Percentiles rank a stretch among this genome's conserved stretches.
These are phyloP conservation scores for Globisporangium irregulare DNA, from an alignment of 352 stramenopile species.

Conservation along the genomic window DNA sequence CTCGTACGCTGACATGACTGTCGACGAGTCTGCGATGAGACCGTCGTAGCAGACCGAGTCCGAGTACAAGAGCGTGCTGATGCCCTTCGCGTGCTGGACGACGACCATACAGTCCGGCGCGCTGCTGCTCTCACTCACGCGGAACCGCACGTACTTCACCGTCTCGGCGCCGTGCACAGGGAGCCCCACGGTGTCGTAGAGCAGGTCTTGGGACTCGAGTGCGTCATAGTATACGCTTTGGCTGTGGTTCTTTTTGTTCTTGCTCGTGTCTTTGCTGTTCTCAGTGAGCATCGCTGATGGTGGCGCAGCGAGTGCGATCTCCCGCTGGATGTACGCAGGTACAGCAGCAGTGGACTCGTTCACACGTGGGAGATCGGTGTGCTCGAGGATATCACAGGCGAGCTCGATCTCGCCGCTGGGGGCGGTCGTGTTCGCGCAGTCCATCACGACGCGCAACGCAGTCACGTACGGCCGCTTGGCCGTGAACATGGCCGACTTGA, in stretches of 20 bases:
- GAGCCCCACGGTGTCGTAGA: conserved; percentile 21
- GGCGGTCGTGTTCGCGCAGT: conserved; percentile 44
- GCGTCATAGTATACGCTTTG: conserved; percentile 51
- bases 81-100: conserved; percentile 34
- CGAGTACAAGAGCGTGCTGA: conserved; percentile 55
- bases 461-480: conserved; percentile 53
- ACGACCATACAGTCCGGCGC: conserved; percentile 53
- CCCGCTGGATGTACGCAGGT: conserved; percentile 38
- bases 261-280: neutral
- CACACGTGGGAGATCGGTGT: conserved; percentile 46
- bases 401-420: conserved; percentile 16
- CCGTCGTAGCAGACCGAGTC: conserved; percentile 52
- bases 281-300: conserved; percentile 20
- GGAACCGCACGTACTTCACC: conserved; percentile 58
- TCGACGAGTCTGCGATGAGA: conserved; percentile 15
- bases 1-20: conserved; percentile 23
- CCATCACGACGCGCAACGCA: conserved; percentile 49
- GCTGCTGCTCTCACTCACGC: conserved; percentile 27
- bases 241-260: conserved; percentile 24
- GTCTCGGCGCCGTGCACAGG: conserved; percentile 19
- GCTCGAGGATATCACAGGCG: conserved; percentile 55
- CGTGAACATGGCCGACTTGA: conserved; percentile 56
- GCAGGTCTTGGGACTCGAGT: conserved; percentile 48
- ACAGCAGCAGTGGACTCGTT: conserved; percentile 39
- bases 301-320: conserved; percentile 40